phyloP scores from a whole-genome alignment of 139 green algal genomes.

The Coelastrella sp. region DNA sequence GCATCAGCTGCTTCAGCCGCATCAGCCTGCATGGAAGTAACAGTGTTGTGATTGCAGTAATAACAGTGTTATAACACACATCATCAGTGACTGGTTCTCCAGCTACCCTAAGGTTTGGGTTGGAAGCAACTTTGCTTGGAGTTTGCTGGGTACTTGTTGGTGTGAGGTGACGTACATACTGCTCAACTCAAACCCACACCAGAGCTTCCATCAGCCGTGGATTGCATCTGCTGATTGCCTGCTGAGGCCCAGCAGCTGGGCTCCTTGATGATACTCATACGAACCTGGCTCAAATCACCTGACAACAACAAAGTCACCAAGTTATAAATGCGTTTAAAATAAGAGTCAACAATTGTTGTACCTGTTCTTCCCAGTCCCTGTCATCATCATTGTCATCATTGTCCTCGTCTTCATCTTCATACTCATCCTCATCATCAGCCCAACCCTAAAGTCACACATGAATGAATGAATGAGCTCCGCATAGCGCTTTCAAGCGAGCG shows the following conservation, averaged over 20 bases:
- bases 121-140: too few species aligned
- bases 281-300: neutral
- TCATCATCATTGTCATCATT: neutral
- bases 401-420: conserved; percentile 22
- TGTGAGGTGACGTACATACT: too few species aligned
- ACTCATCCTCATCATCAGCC: conserved; percentile 40
- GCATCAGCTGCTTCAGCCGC: neutral
- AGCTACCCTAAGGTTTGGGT: too few species aligned
- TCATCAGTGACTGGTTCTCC: too few species aligned
- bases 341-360: neutral
- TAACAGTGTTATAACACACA: too few species aligned
- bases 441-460: conserved; percentile 18
- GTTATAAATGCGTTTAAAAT: neutral
- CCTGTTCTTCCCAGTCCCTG: conserved; percentile 21
- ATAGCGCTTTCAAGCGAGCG: too few species aligned
- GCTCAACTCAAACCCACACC: too few species aligned
- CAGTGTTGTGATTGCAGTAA: too few species aligned
- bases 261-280: neutral
- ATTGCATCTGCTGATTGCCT: too few species aligned
- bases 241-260: too few species aligned
- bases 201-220: too few species aligned
- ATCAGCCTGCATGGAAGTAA: neutral
- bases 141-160: too few species aligned
- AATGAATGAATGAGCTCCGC: neutral
- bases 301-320: neutral